Base-by-base conservation (phyloP, 257 asterid species). In the Mentha longifolia region DNA sequence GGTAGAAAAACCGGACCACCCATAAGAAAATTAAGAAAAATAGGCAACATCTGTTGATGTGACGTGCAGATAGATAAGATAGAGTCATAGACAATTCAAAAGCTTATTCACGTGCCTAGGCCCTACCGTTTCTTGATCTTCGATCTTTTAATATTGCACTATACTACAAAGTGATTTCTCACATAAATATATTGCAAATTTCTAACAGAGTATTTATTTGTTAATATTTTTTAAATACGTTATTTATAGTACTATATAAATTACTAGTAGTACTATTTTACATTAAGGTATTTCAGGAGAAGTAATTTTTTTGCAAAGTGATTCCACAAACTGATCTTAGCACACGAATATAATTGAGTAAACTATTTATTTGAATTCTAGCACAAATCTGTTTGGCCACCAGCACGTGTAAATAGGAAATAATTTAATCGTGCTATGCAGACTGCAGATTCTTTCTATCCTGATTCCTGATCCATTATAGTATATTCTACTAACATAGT, bases 71-170 rank as follows among this genome's bases (percentile, higher is more conserved):
- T 49, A 67, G 70, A 69, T 75, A 75, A 68, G 75, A 75, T 58
- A n/a, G n/a, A n/a, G n/a, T n/a, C n/a, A n/a, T n/a, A 6, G 58
- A 52, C 70, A 69, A 30, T 42, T 15, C 69, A 31, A 61, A 61
- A 43, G 41, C 33, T 25, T 8, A 1, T 76, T 76, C 79, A 76
- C 76, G 70, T 76, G 79, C n/a, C 31, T 4, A n/a, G 75, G 76
- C n/a, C 71, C 76, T 54, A 51, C 70, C 14, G 9, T 13, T 54
- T 46, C 15, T 46, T 66, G 16, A 3, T 15, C 16, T 45, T 54
- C 33, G 4, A 65, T 42, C 22, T 52, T 39, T 51, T 52, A 14
- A 7, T 25, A 20, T 56, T 42, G 31, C 41, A 0, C 22, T 59
- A 1, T 30, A 46, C 7, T n/a, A n/a, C n/a, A n/a, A n/a, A n/a